Percentiles rank a stretch among this genome's conserved stretches.
Evolutionary conservation across 2,329 filamentous ascomycete species (phyloP).

Genomic region (Exophiala alcalophila): DNA sequence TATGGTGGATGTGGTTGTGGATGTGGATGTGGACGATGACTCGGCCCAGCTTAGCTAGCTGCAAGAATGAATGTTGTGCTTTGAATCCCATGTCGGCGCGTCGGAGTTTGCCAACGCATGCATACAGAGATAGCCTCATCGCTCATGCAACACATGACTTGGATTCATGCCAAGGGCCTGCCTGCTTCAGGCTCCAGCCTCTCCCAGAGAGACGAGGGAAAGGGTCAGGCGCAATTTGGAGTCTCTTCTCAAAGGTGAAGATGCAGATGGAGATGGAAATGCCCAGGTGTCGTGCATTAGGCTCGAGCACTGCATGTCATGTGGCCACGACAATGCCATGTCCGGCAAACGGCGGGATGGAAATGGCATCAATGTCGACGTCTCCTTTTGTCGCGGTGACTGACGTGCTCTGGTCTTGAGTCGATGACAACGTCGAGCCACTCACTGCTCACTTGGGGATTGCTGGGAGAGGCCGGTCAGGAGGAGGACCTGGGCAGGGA

Average conservation of each 20-base stretch:
- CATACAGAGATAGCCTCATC: slow-evolving; percentile 7
- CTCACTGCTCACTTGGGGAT: slow-evolving; percentile 28
- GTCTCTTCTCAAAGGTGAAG: slow-evolving; percentile 5
- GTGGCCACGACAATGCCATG: no score
- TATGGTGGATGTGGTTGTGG: slow-evolving; percentile 3
- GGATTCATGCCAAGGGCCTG: slow-evolving; percentile 15
- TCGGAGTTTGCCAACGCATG: slow-evolving; percentile 24
- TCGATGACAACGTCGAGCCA: not conserved
- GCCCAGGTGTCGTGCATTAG: slow-evolving; percentile 11
- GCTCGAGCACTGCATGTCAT: slow-evolving; percentile 10
- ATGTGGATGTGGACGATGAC: not conserved
- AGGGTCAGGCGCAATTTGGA: slow-evolving; percentile 3
- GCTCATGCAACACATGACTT: slow-evolving; percentile 12
- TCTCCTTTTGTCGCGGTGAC: no score
- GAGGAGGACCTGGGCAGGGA: slow-evolving; percentile 35
- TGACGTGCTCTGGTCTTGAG: no score
- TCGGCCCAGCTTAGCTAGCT: not conserved
- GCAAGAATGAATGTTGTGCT: slow-evolving; percentile 26
- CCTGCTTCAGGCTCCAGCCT: not conserved
- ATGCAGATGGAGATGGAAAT: no score
- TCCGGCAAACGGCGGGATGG: no score
- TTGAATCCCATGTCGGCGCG: no score
- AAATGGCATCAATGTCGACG: not conserved
- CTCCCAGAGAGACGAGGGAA: no score
- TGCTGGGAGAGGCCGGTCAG: slow-evolving; percentile 34